phyloP scores from a whole-genome alignment of 305 asterid species.

The Plantago rigida region DNA sequence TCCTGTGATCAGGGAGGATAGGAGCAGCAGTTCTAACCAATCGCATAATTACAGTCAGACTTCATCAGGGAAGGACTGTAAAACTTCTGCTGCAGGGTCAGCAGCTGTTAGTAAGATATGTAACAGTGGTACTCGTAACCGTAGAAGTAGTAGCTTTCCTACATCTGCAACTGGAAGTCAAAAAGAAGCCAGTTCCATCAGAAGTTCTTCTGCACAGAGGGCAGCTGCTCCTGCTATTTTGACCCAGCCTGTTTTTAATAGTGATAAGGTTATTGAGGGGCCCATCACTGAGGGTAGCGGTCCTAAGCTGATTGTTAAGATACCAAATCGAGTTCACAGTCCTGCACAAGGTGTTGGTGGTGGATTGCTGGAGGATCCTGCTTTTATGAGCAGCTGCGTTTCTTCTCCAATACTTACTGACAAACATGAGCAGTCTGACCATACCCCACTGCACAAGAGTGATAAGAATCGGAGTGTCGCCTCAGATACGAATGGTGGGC shows the following conservation, averaged over 20 bases:
- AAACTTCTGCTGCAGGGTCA: constrained; percentile 35
- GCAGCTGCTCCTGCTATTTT: constrained; percentile 38
- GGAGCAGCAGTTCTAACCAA: constrained; percentile 46
- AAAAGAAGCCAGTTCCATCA: constrained; percentile 39
- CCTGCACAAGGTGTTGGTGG: constrained; percentile 45
- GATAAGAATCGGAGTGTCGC: constrained; percentile 30
- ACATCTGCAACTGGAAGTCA: constrained; percentile 35
- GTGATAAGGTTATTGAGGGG: constrained; percentile 26
- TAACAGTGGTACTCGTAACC: constrained; percentile 33
- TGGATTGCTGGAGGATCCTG: constrained; percentile 47
- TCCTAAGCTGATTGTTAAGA: constrained; percentile 55
- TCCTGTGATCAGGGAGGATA: constrained; percentile 42
- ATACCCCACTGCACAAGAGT: constrained; percentile 32
- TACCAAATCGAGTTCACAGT: constrained; percentile 42
- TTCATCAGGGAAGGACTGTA: constrained; percentile 33
- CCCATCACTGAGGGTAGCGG: constrained; percentile 20
- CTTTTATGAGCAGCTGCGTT: constrained; percentile 39
- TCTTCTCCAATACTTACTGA: constrained; percentile 47
- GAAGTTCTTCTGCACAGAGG: constrained; percentile 32
- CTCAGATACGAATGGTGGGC: constrained; percentile 21
- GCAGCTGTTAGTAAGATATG: constrained; percentile 35
- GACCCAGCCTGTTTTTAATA: constrained; percentile 31
- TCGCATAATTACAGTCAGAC: constrained; percentile 38
- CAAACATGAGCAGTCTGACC: constrained; percentile 38
- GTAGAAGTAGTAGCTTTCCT: constrained; percentile 33